These are phyloP conservation scores for Endocalyx cinctus DNA, from an alignment of 2,329 filamentous ascomycete genomes.

Conservation along the genomic window DNA sequence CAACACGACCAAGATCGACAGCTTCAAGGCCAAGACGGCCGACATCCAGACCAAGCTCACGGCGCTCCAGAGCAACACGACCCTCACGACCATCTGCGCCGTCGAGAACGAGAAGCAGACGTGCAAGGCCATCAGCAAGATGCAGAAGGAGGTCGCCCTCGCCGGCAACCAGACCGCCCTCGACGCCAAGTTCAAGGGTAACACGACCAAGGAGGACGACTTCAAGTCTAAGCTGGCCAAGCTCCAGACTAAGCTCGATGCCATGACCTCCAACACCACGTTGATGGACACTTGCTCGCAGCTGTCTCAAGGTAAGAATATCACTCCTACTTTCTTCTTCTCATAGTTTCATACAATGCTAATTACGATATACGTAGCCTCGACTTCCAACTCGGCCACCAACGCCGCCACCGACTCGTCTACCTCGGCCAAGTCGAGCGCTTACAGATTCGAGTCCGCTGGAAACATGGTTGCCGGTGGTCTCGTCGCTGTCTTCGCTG, in stretches of 20 bases:
- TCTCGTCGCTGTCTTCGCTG: background rate
- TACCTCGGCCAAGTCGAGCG: background rate
- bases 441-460: background rate
- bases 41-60: conserved; percentile 23
- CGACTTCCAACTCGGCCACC: background rate
- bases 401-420: background rate
- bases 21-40: conserved; percentile 27
- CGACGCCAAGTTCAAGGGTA: conserved; percentile 26
- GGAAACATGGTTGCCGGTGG: background rate
- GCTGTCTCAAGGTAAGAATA: conserved; percentile 6
- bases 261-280: conserved; percentile 31
- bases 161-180: conserved; percentile 32
- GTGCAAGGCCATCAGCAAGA: conserved; percentile 28
- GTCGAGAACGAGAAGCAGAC: conserved; percentile 7
- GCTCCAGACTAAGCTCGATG: conserved; percentile 23
- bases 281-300: conserved; percentile 28
- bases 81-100: conserved; percentile 21
- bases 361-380: background rate
- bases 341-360: background rate
- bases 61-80: conserved; percentile 28
- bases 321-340: background rate
- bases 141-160: conserved; percentile 25
- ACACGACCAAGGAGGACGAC: conserved; percentile 30
- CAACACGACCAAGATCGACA: conserved; percentile 30
- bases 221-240: conserved; percentile 32